Percentiles rank a stretch among this genome's conserved stretches.
phyloP scores from a whole-genome alignment of 176 grass and related monocot genomes.

The Ensete glaucum region DNA sequence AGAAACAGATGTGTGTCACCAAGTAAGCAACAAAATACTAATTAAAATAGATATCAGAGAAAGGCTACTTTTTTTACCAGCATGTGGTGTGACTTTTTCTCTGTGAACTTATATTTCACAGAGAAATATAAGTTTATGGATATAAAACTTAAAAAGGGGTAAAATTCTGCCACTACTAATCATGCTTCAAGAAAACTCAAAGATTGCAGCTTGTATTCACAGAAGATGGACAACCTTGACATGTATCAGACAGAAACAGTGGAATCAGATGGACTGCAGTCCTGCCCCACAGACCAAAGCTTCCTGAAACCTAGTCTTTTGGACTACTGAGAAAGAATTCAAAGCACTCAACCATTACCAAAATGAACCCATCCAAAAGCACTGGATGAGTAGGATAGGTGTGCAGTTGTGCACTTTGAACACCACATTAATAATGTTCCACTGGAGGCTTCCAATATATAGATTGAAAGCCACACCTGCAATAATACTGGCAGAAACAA shows the following conservation, averaged over 20 bases:
- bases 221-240: background rate
- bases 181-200: too few relatives aligned
- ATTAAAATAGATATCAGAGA: background rate
- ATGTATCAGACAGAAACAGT: background rate
- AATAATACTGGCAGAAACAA: background rate
- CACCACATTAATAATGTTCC: background rate
- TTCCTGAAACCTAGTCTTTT: background rate
- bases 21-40: background rate
- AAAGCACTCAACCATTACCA: conserved; percentile 5
- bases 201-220: too few relatives aligned
- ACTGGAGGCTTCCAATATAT: background rate
- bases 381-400: background rate
- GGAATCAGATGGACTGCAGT: background rate
- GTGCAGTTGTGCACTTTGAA: background rate
- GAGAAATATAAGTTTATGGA: too few relatives aligned
- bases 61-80: background rate
- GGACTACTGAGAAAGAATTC: background rate
- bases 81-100: background rate
- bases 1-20: background rate
- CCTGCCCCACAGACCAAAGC: background rate
- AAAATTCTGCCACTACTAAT: too few relatives aligned
- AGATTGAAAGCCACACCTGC: too few relatives aligned
- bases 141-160: too few relatives aligned
- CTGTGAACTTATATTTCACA: too few relatives aligned
- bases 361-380: background rate